phyloP scores from a whole-genome alignment of 305 asterid genomes.

The Petunia hybrid region DNA sequence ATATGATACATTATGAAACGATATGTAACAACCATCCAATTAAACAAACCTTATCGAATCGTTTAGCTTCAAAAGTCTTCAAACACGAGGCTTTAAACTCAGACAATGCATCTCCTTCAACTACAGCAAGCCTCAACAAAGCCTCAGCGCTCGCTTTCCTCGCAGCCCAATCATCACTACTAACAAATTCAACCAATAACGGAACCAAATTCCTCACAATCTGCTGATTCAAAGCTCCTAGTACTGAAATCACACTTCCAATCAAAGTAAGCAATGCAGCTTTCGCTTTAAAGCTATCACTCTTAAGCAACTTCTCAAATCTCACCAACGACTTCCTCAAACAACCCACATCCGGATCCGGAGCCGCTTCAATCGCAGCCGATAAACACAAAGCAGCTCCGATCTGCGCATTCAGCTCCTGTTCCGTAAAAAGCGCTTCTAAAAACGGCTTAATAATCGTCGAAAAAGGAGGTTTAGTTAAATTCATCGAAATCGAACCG shows the following conservation, averaged over 20 bases:
- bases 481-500: slow-evolving; percentile 62
- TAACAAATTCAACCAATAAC: slow-evolving; percentile 71
- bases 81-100: slow-evolving; percentile 67
- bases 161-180: slow-evolving; percentile 89
- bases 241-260: slow-evolving; percentile 63
- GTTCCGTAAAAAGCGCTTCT: slow-evolving; percentile 78
- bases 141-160: slow-evolving; percentile 88
- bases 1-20: too few relatives aligned
- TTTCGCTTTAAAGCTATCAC: slow-evolving; percentile 76
- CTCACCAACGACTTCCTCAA: slow-evolving; percentile 66
- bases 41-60: slow-evolving; percentile 72
- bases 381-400: slow-evolving; percentile 79
- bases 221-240: slow-evolving; percentile 55
- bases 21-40: too few relatives aligned
- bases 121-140: slow-evolving; percentile 63
- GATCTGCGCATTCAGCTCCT: slow-evolving; percentile 68
- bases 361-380: slow-evolving; percentile 63
- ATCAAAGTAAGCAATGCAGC: slow-evolving; percentile 71
- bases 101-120: slow-evolving; percentile 57
- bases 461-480: slow-evolving; percentile 64
- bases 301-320: slow-evolving; percentile 67
- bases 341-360: slow-evolving; percentile 56
- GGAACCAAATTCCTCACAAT: slow-evolving; percentile 55
- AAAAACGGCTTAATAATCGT: slow-evolving; percentile 69
- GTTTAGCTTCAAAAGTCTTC: slow-evolving; percentile 83